Conservation (phyloP, 495 filamentous ascomycete genomes). For the Aspergillus wentii region DNA sequence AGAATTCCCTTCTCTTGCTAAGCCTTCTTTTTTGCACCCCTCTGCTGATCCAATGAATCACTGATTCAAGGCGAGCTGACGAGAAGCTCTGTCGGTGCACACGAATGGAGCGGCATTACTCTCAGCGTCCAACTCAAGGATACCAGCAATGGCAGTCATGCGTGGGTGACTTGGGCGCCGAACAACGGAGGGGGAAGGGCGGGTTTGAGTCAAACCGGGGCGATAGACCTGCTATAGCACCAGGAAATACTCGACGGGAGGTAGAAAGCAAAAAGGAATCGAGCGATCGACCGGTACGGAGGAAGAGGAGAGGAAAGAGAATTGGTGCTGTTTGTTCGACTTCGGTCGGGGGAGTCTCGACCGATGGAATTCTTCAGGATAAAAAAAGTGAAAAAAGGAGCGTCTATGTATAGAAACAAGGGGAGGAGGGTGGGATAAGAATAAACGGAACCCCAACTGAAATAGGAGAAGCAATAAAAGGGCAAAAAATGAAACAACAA, state of each 20-base stretch:
- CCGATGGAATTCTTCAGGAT: constrained; percentile 5
- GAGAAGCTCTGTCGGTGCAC: constrained; percentile 21
- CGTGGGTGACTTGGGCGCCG: constrained; percentile 25
- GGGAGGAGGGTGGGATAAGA: constrained; percentile 1
- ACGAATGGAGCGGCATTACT: constrained; percentile 38
- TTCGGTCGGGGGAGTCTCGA: constrained; percentile 7
- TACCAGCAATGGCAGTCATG: constrained; percentile 11
- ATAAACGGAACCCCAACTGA: constrained; percentile 4
- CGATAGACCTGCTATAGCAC: constrained; percentile 36
- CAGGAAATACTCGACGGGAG: constrained; percentile 18
- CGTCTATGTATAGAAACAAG: constrained; percentile 11
- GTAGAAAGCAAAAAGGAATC: constrained; percentile 2
- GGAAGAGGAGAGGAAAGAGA: neutral
- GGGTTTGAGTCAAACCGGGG: constrained; percentile 3
- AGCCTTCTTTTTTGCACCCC: neutral
- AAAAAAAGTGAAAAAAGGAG: constrained; percentile 8
- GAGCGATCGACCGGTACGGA: constrained; percentile 2
- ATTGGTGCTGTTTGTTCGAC: too few species aligned
- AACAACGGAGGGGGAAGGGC: constrained; percentile 21
- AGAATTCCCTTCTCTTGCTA: neutral
- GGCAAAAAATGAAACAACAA: constrained; percentile 12
- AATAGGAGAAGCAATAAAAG: constrained; percentile 4
- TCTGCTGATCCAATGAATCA: constrained; percentile 18
- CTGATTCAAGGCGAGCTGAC: constrained; percentile 25
- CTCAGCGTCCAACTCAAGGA: constrained; percentile 12